Evolutionary conservation across 257 asterid species (phyloP).

Genomic region (Perilla frutescens): DNA sequence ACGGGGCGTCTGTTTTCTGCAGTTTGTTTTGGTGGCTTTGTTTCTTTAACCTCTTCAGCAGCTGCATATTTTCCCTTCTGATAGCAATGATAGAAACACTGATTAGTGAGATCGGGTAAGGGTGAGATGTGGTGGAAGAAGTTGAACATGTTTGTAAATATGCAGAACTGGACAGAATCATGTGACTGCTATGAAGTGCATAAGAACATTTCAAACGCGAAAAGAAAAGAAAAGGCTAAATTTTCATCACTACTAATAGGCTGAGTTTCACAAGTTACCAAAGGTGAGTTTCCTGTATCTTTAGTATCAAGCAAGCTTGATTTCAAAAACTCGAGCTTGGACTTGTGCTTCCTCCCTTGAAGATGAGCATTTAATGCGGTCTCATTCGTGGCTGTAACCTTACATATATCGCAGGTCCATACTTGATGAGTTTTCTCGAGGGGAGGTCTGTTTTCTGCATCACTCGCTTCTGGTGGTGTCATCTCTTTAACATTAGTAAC

Average conservation of each 20-base stretch:
- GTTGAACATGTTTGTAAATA: too few species aligned
- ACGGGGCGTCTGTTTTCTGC: background rate
- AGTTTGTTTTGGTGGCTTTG: background rate
- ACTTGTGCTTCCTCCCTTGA: slow-evolving; percentile 42
- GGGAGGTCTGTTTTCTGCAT: background rate
- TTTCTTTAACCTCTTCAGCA: background rate
- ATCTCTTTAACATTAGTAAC: background rate
- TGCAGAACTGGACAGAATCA: too few species aligned
- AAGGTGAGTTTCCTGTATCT: slow-evolving; percentile 28
- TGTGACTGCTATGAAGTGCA: too few species aligned
- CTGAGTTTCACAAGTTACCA: slow-evolving; percentile 10
- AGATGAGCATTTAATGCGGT: slow-evolving; percentile 35
- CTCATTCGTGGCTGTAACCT: slow-evolving; percentile 34
- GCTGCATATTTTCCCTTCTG: background rate
- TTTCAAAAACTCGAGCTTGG: slow-evolving; percentile 34
- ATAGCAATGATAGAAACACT: background rate
- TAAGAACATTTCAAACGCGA: too few species aligned
- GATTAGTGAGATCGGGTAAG: background rate
- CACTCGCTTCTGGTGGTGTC: background rate
- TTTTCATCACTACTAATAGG: background rate
- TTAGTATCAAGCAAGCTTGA: slow-evolving; percentile 14
- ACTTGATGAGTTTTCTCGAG: slow-evolving; percentile 24
- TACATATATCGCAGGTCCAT: slow-evolving; percentile 52
- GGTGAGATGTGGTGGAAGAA: too few species aligned
- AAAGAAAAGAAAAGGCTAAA: background rate